A percentile compares a stretch with the other conserved stretches of the same genome.
Evolutionary conservation across 164 flowering plant genomes (phyloP).

Genomic region (Tetracentron sinense): DNA sequence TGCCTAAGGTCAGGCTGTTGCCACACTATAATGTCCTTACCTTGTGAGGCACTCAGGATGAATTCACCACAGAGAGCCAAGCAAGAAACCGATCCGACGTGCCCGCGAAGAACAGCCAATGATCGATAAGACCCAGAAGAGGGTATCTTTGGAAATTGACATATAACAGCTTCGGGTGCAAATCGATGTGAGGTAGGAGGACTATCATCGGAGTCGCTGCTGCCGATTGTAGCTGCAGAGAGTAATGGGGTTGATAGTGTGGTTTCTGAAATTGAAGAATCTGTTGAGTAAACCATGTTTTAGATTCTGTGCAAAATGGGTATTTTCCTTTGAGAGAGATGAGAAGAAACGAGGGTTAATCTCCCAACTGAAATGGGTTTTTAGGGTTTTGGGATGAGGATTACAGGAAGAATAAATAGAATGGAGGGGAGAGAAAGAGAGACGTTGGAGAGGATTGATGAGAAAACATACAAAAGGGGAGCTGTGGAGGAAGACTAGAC

Average conservation of each 20-base stretch:
- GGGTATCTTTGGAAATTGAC: conserved; percentile 18
- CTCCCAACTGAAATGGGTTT: neutral
- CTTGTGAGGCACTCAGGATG: conserved; percentile 61
- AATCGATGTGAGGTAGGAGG: conserved; percentile 29
- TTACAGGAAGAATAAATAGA: conserved; percentile 5
- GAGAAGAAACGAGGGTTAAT: neutral
- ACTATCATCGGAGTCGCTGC: conserved; percentile 30
- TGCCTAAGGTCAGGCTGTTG: conserved; percentile 62
- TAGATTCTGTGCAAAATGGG: neutral
- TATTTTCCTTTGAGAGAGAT: neutral
- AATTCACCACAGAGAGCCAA: conserved; percentile 84
- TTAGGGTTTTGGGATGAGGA: neutral
- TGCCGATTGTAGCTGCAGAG: conserved; percentile 24
- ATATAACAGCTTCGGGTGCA: conserved; percentile 2
- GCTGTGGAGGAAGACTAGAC: conserved; percentile 1
- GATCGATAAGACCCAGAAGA: conserved; percentile 34
- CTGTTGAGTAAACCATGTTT: conserved; percentile 15
- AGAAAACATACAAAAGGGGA: neutral
- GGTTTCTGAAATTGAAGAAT: conserved; percentile 13
- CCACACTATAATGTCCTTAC: conserved; percentile 68
- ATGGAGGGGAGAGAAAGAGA: conserved; percentile 5
- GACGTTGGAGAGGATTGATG: neutral
- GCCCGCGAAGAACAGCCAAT: conserved; percentile 71
- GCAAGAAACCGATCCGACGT: conserved; percentile 73
- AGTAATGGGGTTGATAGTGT: conserved; percentile 41